Evolutionary conservation across 73 alveolate genomes (phyloP).

Genomic region (Durusdinium trenchii): DNA sequence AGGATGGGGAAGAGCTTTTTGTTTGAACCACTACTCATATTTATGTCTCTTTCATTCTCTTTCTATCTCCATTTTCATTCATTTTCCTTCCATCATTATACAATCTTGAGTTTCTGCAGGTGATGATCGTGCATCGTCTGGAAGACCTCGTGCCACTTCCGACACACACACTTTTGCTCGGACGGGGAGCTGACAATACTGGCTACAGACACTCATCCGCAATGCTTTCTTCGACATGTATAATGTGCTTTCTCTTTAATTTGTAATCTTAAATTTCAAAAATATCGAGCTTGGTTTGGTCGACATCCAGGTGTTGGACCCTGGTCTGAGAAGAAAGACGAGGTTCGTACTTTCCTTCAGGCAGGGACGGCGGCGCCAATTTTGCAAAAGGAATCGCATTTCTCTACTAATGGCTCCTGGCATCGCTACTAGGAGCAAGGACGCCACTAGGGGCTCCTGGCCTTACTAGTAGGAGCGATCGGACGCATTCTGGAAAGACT

Average conservation of each 20-base stretch:
- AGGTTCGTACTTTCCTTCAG: conserved; percentile 34
- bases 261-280: too few relatives aligned
- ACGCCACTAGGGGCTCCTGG: too few relatives aligned
- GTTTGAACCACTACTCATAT: not conserved
- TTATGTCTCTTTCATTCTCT: not conserved
- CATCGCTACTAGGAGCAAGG: too few relatives aligned
- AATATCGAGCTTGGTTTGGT: not conserved
- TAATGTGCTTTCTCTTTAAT: too few relatives aligned
- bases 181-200: conserved; percentile 5
- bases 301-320: conserved; percentile 26
- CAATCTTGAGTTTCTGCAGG: not conserved
- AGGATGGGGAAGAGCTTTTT: too few relatives aligned
- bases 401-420: too few relatives aligned
- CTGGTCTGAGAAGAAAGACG: conserved; percentile 43
- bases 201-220: conserved; percentile 34
- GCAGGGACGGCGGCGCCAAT: not conserved
- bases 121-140: conserved; percentile 77
- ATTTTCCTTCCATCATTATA: not conserved
- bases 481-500: too few relatives aligned
- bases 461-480: too few relatives aligned
- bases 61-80: not conserved
- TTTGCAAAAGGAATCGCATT: not conserved
- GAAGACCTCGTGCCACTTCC: conserved; percentile 80
- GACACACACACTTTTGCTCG: conserved; percentile 43
- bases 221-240: not conserved